Conservation (phyloP, 495 filamentous ascomycete species). For the Aspergillus conjunctus region DNA sequence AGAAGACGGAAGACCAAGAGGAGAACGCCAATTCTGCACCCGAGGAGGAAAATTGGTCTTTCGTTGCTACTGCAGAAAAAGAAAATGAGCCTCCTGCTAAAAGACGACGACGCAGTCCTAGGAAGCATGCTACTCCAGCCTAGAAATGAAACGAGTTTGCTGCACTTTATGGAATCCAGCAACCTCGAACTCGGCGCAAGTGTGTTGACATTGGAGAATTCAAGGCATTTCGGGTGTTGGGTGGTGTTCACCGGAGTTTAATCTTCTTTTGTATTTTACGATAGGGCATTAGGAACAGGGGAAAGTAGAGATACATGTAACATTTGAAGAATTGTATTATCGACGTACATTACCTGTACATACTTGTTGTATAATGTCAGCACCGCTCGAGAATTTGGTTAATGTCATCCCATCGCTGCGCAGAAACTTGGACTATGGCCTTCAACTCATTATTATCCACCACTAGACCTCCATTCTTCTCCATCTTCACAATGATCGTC, state of each 20-base stretch:
- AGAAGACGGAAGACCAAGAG: conserved; percentile 7
- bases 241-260: conserved; percentile 9
- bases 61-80: conserved; percentile 24
- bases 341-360: conserved; percentile 21
- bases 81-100: conserved; percentile 43
- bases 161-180: not conserved
- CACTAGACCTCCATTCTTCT: conserved; percentile 78
- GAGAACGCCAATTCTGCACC: conserved; percentile 4
- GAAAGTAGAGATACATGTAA: not conserved
- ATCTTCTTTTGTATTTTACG: not conserved
- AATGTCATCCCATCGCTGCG: conserved; percentile 58
- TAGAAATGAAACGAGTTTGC: not conserved
- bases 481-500: conserved; percentile 64
- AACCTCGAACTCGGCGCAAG: not conserved
- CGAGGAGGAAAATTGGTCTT: conserved; percentile 29
- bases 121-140: conserved; percentile 24
- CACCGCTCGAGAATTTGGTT: conserved; percentile 46
- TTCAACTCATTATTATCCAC: conserved; percentile 58
- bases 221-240: conserved; percentile 9
- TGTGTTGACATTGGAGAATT: conserved; percentile 3
- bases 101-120: conserved; percentile 37
- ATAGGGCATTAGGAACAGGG: not conserved
- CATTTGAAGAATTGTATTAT: conserved; percentile 36
- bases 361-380: conserved; percentile 25
- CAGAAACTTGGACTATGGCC: conserved; percentile 53